A percentile compares a stretch with the other conserved stretches of the same genome.
Evolutionary conservation across 2,329 filamentous ascomycete genomes (phyloP).

Genomic region (Anisogramma anomala): DNA sequence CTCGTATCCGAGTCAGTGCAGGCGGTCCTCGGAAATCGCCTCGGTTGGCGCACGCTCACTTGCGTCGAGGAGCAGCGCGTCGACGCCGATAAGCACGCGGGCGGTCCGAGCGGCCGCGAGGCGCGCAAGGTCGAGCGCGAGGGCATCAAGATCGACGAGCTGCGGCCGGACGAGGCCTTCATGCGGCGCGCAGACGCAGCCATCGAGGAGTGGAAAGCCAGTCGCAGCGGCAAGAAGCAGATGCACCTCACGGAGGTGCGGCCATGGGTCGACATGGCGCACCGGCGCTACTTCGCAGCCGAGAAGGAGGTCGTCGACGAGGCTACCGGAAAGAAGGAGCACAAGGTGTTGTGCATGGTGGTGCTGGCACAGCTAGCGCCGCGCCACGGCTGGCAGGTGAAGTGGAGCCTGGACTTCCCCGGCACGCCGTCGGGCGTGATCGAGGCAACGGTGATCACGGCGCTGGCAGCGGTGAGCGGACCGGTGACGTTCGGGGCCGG

Average conservation of each 20-base stretch:
- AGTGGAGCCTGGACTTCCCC: constrained; percentile 92
- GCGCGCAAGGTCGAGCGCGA: constrained; percentile 65
- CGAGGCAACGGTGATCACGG: constrained; percentile 66
- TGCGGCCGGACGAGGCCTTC: constrained; percentile 50
- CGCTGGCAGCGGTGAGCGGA: constrained; percentile 41
- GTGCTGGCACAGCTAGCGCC: constrained; percentile 73
- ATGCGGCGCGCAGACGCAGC: constrained; percentile 58
- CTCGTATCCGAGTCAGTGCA: constrained; percentile 71
- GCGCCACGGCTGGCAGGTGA: constrained; percentile 80
- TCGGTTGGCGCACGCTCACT: constrained; percentile 80
- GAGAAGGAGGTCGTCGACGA: constrained; percentile 57
- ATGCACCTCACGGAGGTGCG: constrained; percentile 83
- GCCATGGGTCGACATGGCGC: constrained; percentile 73
- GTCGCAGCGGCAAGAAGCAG: constrained; percentile 64
- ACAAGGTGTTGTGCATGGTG: constrained; percentile 61
- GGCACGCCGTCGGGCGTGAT: constrained; percentile 76
- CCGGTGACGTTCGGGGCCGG: constrained; percentile 81
- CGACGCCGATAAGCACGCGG: constrained; percentile 59
- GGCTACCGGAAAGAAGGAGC: constrained; percentile 38
- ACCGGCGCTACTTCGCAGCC: constrained; percentile 78
- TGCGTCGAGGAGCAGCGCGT: constrained; percentile 84
- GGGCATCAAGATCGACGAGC: constrained; percentile 67
- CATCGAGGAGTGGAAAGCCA: constrained; percentile 67
- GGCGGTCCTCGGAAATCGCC: constrained; percentile 64
- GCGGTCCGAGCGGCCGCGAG: constrained; percentile 44